Evolutionary conservation across 768 basidiomycete species (phyloP), one percentile per base, ranked within the genome.

Genomic region (Cystofilobasidium macerans): DNA sequence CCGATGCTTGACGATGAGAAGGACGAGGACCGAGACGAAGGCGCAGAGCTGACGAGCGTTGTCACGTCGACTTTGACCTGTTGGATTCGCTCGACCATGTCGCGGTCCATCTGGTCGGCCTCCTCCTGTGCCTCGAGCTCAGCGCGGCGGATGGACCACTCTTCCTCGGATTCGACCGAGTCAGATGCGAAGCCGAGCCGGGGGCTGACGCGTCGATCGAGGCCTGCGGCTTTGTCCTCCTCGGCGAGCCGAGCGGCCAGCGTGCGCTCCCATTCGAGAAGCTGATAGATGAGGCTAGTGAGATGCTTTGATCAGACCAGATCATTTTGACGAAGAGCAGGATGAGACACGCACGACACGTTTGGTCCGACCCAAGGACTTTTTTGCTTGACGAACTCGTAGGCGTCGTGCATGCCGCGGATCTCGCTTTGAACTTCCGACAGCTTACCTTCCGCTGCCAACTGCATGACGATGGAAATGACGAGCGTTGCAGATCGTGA

Each of bases 391-490:
- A 93, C 90, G 77, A 83, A 94, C 56, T 85, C 78, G 76, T 94
- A 94, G 32, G 91, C 87, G 43, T 83, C 86, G 73, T 93, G 88
- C 88, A 90, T 90, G 60, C 89, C 88, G 6, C 71, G 68, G 18
- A 71, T 68, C 28, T 71, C 68, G 4, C 73, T 71, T 12, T 73
- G 66, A 2, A 58, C 26, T 6, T 70, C 64, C 9, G 69, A 62
- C 60, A 74, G 87, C 47, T 78, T 79, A 18, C 85, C 78, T 16
- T 82, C 83, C 56, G 85, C 84, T 33, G 90, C 88, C n/a, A 89
- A 88, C 60, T 89, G 84, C 90, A 94, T 94, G 69, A 92, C 88
- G 64, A 92, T 81, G 42, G 90, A 91, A 69, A 94, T 93, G 57
- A 87, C 83, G 74, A 93, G 78, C 1, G 91, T 93, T 22, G 91